Conservation (phyloP, 176 grass and related monocot species). For the Themeda triandra region DNA sequence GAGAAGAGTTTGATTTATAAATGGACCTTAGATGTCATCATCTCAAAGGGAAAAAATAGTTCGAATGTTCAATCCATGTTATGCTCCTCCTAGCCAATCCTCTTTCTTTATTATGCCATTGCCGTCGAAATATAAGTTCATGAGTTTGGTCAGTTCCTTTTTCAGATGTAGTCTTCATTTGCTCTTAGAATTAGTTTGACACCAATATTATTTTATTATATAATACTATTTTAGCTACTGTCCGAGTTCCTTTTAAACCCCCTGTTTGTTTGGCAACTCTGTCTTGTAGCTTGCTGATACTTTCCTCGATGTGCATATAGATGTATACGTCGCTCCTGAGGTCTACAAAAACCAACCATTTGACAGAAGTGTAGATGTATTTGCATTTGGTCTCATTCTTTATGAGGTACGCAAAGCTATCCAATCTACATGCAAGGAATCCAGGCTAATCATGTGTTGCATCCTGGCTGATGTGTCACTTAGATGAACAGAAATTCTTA, state of each 20-base stretch:
- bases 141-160: background rate
- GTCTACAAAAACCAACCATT: constrained; percentile 82
- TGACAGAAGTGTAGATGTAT: constrained; percentile 80
- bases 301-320: constrained; percentile 34
- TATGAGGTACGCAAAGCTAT: constrained; percentile 62
- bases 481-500: background rate
- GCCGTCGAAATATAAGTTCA: background rate
- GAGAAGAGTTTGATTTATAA: background rate
- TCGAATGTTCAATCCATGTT: background rate
- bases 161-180: background rate
- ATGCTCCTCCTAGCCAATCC: background rate
- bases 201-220: background rate
- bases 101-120: constrained; percentile 8
- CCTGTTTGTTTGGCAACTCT: background rate
- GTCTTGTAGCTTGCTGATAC: background rate
- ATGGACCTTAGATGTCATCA: background rate
- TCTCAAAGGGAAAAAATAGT: background rate
- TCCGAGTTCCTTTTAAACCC: background rate
- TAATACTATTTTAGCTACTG: background rate
- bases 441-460: background rate
- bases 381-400: constrained; percentile 91
- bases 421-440: constrained; percentile 4
- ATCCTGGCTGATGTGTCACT: background rate
- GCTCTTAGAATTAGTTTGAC: background rate
- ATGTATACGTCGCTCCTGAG: constrained; percentile 76